phyloP scores from a whole-genome alignment of 169 alveolate species.

The Babesia bovis region DNA sequence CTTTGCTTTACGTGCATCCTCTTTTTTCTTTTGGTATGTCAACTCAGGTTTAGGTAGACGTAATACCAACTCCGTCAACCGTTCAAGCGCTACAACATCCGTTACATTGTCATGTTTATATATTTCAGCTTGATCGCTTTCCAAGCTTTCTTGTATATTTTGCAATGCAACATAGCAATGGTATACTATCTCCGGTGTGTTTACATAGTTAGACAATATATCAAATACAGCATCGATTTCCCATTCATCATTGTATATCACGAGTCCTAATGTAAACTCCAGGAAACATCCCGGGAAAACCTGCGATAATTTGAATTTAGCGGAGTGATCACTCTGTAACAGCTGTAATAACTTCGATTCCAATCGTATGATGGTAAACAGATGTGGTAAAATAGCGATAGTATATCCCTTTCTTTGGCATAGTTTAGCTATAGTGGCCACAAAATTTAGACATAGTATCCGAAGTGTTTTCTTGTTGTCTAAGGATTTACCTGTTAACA shows the following conservation, averaged over 20 bases:
- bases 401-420: neutral
- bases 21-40: neutral
- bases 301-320: neutral
- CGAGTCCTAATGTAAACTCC: constrained; percentile 13
- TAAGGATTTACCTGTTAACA: neutral
- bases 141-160: constrained; percentile 7
- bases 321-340: neutral
- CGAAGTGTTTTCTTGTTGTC: constrained; percentile 1
- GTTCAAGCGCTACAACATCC: neutral
- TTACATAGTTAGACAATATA: neutral
- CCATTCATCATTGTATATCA: neutral
- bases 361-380: constrained; percentile 10
- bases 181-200: constrained; percentile 5
- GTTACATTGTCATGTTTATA: constrained; percentile 1
- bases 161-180: constrained; percentile 9
- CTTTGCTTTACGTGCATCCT: neutral
- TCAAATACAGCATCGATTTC: neutral
- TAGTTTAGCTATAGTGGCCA: neutral
- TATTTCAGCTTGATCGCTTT: neutral
- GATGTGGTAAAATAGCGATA: neutral
- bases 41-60: constrained; percentile 7
- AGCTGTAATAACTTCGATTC: constrained; percentile 2
- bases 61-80: constrained; percentile 3
- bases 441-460: constrained; percentile 6
- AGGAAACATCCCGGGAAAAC: constrained; percentile 8